phyloP scores from a whole-genome alignment of 441 rosid species.

The Eutrema salsugineum region DNA sequence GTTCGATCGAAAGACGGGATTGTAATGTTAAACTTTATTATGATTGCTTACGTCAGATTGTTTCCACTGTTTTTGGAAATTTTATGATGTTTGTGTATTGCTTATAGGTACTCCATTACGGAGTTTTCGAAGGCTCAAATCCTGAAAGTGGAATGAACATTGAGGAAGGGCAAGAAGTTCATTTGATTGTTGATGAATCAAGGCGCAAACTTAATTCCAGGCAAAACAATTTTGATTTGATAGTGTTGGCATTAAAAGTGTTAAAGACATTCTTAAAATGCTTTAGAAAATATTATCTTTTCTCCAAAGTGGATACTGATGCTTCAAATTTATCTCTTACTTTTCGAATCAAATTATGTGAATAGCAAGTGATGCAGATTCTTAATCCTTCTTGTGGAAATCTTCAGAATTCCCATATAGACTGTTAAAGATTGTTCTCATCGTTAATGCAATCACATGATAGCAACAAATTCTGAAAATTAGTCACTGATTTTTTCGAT shows the following conservation, averaged over 20 bases:
- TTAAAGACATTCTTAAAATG: not conserved
- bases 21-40: constrained; percentile 25
- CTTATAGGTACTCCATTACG: constrained; percentile 70
- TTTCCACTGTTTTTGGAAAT: not conserved
- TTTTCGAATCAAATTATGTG: not conserved
- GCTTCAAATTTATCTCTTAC: not conserved
- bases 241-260: not conserved
- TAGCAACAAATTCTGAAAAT: not conserved
- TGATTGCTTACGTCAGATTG: not conserved
- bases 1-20: constrained; percentile 77
- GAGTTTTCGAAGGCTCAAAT: constrained; percentile 40
- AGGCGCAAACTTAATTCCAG: constrained; percentile 75
- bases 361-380: not conserved
- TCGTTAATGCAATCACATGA: not conserved
- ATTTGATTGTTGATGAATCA: constrained; percentile 54
- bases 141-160: constrained; percentile 31
- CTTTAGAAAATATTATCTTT: not conserved
- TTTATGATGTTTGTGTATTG: not conserved
- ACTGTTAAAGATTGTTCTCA: not conserved
- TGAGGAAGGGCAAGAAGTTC: constrained; percentile 46
- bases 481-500: not conserved
- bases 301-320: not conserved
- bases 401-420: not conserved
- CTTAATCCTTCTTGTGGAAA: not conserved
- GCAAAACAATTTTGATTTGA: constrained; percentile 24